phyloP scores from a whole-genome alignment of 2,329 filamentous ascomycete genomes.

The Pseudocercospora crystallina region DNA sequence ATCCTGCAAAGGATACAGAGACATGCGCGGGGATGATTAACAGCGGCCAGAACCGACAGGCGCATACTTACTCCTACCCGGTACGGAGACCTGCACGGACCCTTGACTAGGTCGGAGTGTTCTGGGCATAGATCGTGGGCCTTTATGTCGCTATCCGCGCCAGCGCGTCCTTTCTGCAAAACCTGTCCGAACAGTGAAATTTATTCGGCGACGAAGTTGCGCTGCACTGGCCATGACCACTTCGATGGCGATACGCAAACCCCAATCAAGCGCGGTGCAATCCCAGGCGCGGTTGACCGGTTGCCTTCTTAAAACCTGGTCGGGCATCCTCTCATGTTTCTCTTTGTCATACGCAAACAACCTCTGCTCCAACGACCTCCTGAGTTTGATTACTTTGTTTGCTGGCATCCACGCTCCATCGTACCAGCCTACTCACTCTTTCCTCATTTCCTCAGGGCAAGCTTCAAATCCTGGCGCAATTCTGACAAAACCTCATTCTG shows the following conservation, averaged over 20 bases:
- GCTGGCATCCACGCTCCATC: slow-evolving; percentile 10
- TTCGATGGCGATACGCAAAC: slow-evolving; percentile 3
- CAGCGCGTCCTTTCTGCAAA: slow-evolving; percentile 2
- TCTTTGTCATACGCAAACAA: slow-evolving; percentile 23
- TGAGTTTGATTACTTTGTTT: slow-evolving; percentile 19
- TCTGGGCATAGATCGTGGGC: slow-evolving; percentile 7
- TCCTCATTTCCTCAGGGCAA: slow-evolving; percentile 2
- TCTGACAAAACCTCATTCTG: slow-evolving; percentile 13
- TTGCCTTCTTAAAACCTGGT: slow-evolving; percentile 14
- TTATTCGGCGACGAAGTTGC: slow-evolving; percentile 9
- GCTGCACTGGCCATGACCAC: slow-evolving; percentile 9
- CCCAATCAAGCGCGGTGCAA: slow-evolving; percentile 12
- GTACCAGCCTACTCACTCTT: neutral
- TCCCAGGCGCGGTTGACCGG: slow-evolving; percentile 8
- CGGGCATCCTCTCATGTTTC: slow-evolving; percentile 10
- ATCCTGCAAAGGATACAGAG: too few species aligned
- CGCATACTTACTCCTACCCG: neutral
- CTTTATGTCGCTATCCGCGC: neutral
- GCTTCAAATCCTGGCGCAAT: slow-evolving; percentile 13
- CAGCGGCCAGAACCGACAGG: neutral
- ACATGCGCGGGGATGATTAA: too few species aligned
- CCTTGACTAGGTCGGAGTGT: neutral
- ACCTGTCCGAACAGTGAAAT: slow-evolving; percentile 13
- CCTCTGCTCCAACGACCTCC: slow-evolving; percentile 4
- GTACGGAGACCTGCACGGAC: slow-evolving; percentile 4